phyloP scores from a whole-genome alignment of 2,329 filamentous ascomycete species.

The Periconia sp. region DNA sequence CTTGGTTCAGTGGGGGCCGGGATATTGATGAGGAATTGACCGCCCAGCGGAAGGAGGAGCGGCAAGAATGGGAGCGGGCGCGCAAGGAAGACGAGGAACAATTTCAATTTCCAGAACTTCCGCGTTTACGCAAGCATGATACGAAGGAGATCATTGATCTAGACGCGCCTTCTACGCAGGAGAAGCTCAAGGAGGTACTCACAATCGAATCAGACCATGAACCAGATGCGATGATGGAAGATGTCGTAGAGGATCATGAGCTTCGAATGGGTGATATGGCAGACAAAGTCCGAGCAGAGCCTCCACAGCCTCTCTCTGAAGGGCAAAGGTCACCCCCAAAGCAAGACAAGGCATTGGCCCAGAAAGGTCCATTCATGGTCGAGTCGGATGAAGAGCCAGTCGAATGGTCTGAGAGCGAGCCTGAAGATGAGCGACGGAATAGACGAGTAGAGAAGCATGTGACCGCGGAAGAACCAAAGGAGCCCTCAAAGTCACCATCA shows the following conservation, averaged over 20 bases:
- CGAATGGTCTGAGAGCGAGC: slow-evolving; percentile 63
- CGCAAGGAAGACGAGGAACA: slow-evolving; percentile 61
- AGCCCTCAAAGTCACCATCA: slow-evolving; percentile 48
- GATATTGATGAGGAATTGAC: slow-evolving; percentile 62
- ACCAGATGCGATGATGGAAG: slow-evolving; percentile 45
- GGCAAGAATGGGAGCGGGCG: slow-evolving; percentile 61
- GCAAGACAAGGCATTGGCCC: slow-evolving; percentile 23
- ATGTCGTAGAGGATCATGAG: slow-evolving; percentile 38
- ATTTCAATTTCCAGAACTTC: slow-evolving; percentile 69
- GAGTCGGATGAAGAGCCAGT: slow-evolving; percentile 48
- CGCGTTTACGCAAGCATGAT: slow-evolving; percentile 63
- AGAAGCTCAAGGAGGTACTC: slow-evolving; percentile 60
- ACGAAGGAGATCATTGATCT: slow-evolving; percentile 56
- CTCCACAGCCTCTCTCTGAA: slow-evolving; percentile 39
- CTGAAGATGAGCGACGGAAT: slow-evolving; percentile 27
- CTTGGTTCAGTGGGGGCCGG: slow-evolving; percentile 71
- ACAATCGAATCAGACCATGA: slow-evolving; percentile 69
- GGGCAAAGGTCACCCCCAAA: slow-evolving; percentile 23
- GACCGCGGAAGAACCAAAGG: slow-evolving; percentile 35
- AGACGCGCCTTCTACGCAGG: slow-evolving; percentile 51
- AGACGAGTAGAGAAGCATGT: slow-evolving; percentile 4
- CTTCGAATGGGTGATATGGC: slow-evolving; percentile 52
- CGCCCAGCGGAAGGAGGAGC: slow-evolving; percentile 50
- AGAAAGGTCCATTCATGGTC: slow-evolving; percentile 28
- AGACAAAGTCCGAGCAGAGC: slow-evolving; percentile 50